Conservation (phyloP, 2,329 filamentous ascomycete genomes). For the Pseudocercospora cruenta region DNA sequence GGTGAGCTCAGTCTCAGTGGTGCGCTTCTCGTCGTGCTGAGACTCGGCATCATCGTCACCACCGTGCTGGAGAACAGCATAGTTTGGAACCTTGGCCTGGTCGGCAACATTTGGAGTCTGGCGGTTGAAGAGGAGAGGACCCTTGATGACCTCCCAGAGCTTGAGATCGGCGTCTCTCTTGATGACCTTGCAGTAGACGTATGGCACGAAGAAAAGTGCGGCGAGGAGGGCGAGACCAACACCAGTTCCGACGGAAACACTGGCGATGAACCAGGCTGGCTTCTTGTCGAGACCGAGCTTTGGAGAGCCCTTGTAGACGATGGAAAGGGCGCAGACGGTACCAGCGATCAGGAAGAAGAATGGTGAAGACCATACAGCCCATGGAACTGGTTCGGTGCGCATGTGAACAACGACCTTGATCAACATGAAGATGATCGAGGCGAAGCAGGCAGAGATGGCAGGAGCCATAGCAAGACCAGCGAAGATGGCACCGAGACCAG, state of each 20-base stretch:
- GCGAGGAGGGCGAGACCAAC: constrained; percentile 55
- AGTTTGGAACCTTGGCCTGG: constrained; percentile 36
- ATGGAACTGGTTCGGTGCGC: constrained; percentile 51
- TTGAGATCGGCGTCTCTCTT: constrained; percentile 64
- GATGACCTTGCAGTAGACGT: constrained; percentile 62
- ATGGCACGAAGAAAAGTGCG: constrained; percentile 61
- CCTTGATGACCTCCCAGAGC: constrained; percentile 57
- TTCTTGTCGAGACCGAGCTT: constrained; percentile 53
- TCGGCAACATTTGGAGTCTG: constrained; percentile 31
- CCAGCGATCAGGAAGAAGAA: constrained; percentile 52
- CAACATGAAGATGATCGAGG: constrained; percentile 51
- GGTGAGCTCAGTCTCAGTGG: constrained; percentile 6
- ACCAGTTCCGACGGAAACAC: constrained; percentile 58
- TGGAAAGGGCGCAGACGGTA: constrained; percentile 56
- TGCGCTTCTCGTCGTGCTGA: constrained; percentile 6
- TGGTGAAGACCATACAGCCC: constrained; percentile 53
- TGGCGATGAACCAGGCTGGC: constrained; percentile 51
- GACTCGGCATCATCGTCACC: constrained; percentile 17
- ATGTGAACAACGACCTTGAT: constrained; percentile 55
- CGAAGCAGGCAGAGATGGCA: constrained; percentile 50
- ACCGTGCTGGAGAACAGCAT: constrained; percentile 30
- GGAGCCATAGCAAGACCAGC: constrained; percentile 54
- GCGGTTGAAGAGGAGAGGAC: constrained; percentile 40
- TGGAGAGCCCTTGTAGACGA: constrained; percentile 56
- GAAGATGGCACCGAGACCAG: constrained; percentile 47